Percentiles rank a stretch among this genome's conserved stretches.
Conservation (phyloP, 2,329 filamentous ascomycete genomes). For the Exophiala sp. region DNA sequence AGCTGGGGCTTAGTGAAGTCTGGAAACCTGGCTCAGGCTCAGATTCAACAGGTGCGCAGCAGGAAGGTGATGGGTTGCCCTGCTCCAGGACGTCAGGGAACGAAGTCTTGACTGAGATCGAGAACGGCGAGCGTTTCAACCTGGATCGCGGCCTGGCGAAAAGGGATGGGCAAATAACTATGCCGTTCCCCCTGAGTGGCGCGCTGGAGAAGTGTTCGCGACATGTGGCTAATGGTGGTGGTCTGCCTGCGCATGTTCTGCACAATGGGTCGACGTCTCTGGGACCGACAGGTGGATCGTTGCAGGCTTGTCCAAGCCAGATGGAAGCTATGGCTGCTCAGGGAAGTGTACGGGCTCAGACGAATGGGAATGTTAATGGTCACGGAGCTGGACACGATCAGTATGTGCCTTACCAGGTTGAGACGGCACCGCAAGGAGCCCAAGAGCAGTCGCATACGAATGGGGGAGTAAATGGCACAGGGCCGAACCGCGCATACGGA, state of each 20-base stretch:
- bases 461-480: no score
- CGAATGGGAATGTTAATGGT: no score
- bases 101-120: slow-evolving; percentile 9
- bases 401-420: no score
- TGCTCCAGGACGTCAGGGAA: slow-evolving; percentile 8
- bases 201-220: slow-evolving; percentile 12
- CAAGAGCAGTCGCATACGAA: no score
- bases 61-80: not conserved
- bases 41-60: not conserved
- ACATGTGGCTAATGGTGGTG: not conserved
- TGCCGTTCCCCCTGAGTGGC: slow-evolving; percentile 23
- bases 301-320: no score
- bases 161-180: slow-evolving; percentile 14
- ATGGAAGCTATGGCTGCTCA: no score
- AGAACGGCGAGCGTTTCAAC: slow-evolving; percentile 3
- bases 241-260: not conserved
- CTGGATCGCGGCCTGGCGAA: slow-evolving; percentile 5
- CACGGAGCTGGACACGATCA: no score
- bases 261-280: not conserved
- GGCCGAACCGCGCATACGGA: no score
- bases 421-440: no score
- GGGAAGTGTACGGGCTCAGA: no score
- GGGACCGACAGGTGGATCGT: not conserved
- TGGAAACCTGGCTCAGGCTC: not conserved
- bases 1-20: slow-evolving; percentile 6